Percentiles rank a stretch among this genome's conserved stretches.
These are phyloP conservation scores for Daldinia decipiens DNA, from an alignment of 495 filamentous ascomycete genomes.

Conservation along the genomic window DNA sequence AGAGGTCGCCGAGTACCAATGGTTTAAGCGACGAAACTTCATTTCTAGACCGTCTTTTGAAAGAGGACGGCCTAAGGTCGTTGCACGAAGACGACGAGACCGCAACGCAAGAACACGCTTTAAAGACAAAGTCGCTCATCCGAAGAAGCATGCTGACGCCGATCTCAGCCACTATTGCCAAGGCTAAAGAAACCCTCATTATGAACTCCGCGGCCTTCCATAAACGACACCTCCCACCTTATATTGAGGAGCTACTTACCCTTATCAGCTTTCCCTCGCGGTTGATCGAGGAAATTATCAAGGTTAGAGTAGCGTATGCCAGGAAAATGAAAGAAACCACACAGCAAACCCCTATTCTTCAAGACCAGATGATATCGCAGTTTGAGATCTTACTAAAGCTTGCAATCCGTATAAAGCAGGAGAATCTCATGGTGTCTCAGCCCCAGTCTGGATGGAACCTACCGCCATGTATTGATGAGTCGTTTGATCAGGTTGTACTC, in stretches of 20 bases:
- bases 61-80: slow-evolving; percentile 93
- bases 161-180: slow-evolving; percentile 83
- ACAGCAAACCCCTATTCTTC: slow-evolving; percentile 86
- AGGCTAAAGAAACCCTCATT: slow-evolving; percentile 93
- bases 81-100: slow-evolving; percentile 76
- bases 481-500: slow-evolving; percentile 93
- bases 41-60: slow-evolving; percentile 97
- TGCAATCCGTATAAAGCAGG: slow-evolving; percentile 89
- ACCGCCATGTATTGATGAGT: slow-evolving; percentile 95
- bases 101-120: slow-evolving; percentile 47
- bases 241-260: slow-evolving; percentile 94
- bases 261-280: slow-evolving; percentile 97
- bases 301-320: slow-evolving; percentile 89
- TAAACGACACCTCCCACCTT: slow-evolving; percentile 91
- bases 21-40: slow-evolving; percentile 87
- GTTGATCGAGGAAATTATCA: slow-evolving; percentile 95
- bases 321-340: slow-evolving; percentile 91
- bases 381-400: slow-evolving; percentile 93
- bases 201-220: slow-evolving; percentile 85
- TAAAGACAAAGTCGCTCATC: slow-evolving; percentile 51
- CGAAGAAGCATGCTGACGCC: slow-evolving; percentile 81
- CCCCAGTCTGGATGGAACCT: slow-evolving; percentile 94
- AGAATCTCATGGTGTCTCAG: slow-evolving; percentile 82
- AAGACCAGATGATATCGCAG: slow-evolving; percentile 95
- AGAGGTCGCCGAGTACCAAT: slow-evolving; percentile 63